phyloP scores from a whole-genome alignment of 1,284 basidiomycete genomes.

The Leccinum idahoense region DNA sequence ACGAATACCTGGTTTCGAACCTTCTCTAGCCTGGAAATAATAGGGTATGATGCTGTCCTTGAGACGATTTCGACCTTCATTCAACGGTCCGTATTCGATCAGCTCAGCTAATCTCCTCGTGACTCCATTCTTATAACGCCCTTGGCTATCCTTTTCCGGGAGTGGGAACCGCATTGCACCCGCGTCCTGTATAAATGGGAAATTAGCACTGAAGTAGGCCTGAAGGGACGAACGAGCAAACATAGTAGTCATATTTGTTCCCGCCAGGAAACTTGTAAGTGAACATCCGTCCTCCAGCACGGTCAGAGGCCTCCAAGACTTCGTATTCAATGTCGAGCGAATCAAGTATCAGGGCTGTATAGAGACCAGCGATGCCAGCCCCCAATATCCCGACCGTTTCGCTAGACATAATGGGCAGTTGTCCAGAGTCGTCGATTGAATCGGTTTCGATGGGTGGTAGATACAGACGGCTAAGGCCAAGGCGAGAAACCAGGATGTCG shows the following conservation, averaged over 20 bases:
- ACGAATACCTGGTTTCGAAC: slow-evolving; percentile 5
- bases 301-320: slow-evolving; percentile 29
- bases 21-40: slow-evolving; percentile 1
- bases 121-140: slow-evolving; percentile 17
- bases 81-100: slow-evolving; percentile 15
- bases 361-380: slow-evolving; percentile 33
- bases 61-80: slow-evolving; percentile 9
- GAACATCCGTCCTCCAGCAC: slow-evolving; percentile 31
- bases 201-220: neutral
- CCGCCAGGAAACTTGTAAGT: slow-evolving; percentile 29
- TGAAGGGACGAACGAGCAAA: neutral
- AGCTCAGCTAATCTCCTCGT: slow-evolving; percentile 31
- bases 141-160: slow-evolving; percentile 12
- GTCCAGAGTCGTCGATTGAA: neutral
- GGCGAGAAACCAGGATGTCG: neutral
- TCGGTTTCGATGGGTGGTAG: neutral
- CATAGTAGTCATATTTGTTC: slow-evolving; percentile 15
- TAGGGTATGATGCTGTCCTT: slow-evolving; percentile 11
- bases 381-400: slow-evolving; percentile 17
- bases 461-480: neutral
- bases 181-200: slow-evolving; percentile 14
- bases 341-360: slow-evolving; percentile 33
- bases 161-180: slow-evolving; percentile 32
- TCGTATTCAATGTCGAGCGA: slow-evolving; percentile 29
- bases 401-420: neutral